A percentile compares a stretch with the other conserved stretches of the same genome.
Conservation (phyloP, 768 basidiomycete genomes). For the Leccinellum rugosiceps region DNA sequence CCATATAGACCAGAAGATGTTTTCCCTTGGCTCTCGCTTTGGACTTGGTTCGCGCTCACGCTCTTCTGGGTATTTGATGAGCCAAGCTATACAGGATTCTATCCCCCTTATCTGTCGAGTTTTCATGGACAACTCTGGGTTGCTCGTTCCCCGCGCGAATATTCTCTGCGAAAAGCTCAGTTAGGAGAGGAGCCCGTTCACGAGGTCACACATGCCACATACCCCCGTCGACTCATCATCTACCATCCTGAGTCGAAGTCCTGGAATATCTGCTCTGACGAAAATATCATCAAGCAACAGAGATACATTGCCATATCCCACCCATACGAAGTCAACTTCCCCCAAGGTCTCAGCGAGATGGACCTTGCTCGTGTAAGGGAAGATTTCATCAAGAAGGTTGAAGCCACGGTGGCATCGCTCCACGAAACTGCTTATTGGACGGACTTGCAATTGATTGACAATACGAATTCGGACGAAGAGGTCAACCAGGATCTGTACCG, state of each 20-base stretch:
- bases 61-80: conserved; percentile 15
- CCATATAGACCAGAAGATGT: background rate
- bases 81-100: conserved; percentile 5
- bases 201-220: conserved; percentile 8
- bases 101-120: conserved; percentile 17
- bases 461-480: background rate
- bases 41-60: conserved; percentile 16
- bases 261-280: conserved; percentile 4
- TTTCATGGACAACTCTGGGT: conserved; percentile 25
- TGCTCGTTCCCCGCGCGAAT: conserved; percentile 20
- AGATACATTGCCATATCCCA: conserved; percentile 22
- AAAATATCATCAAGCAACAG: conserved; percentile 3
- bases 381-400: conserved; percentile 6
- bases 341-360: background rate
- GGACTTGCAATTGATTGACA: conserved; percentile 8
- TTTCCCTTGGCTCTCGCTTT: conserved; percentile 12
- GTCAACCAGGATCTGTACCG: conserved; percentile 19
- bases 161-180: conserved; percentile 12
- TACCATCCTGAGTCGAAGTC: background rate
- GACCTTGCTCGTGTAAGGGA: background rate
- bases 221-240: conserved; percentile 19
- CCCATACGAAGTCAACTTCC: conserved; percentile 10
- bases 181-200: conserved; percentile 1
- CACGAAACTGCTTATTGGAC: conserved; percentile 20
- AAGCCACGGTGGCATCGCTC: conserved; percentile 5